A percentile compares a stretch with the other conserved stretches of the same genome.
These are phyloP conservation scores for Suhomyces bolitotheri DNA, from an alignment of 1,139 yeast genomes.

Conservation along the genomic window DNA sequence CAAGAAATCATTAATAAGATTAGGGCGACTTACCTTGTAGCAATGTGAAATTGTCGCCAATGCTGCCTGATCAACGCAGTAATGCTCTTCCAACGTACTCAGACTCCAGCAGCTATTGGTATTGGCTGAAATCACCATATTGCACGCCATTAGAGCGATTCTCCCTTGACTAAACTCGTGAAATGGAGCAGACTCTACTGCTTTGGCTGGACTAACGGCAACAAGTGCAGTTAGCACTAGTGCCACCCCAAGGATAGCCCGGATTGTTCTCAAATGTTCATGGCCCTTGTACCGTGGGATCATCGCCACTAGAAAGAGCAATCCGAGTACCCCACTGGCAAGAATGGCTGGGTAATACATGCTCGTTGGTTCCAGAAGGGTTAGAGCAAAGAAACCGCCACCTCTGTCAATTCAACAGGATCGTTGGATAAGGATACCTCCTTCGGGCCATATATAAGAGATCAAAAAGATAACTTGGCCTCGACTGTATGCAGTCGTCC, in stretches of 20 bases:
- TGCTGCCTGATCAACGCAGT: slow-evolving; percentile 35
- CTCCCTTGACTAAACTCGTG: slow-evolving; percentile 28
- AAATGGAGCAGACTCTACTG: slow-evolving; percentile 39
- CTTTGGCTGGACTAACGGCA: slow-evolving; percentile 30
- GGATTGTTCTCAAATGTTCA: not conserved
- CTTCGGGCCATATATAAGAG: slow-evolving; percentile 1
- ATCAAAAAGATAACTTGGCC: slow-evolving; percentile 9
- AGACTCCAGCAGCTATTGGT: slow-evolving; percentile 4
- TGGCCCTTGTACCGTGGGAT: slow-evolving; percentile 2
- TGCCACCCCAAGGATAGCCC: slow-evolving; percentile 1
- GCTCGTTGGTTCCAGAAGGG: not conserved
- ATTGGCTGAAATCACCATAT: slow-evolving; percentile 22
- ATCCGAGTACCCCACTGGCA: slow-evolving; percentile 4
- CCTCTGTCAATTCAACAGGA: not conserved
- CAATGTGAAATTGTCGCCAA: slow-evolving; percentile 46
- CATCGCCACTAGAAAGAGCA: slow-evolving; percentile 3
- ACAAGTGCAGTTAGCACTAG: slow-evolving; percentile 16
- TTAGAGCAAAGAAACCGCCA: not conserved
- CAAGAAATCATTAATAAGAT: slow-evolving; percentile 28
- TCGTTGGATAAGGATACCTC: not conserved
- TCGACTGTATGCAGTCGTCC: slow-evolving; percentile 3
- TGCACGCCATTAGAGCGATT: slow-evolving; percentile 37
- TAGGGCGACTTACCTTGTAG: slow-evolving; percentile 27
- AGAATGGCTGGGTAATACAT: slow-evolving; percentile 5
- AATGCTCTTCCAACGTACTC: slow-evolving; percentile 11